Percentiles rank a stretch among this genome's conserved stretches.
These are phyloP conservation scores for Eremothecium coryli DNA, from an alignment of 1,139 yeast species.

Conservation along the genomic window DNA sequence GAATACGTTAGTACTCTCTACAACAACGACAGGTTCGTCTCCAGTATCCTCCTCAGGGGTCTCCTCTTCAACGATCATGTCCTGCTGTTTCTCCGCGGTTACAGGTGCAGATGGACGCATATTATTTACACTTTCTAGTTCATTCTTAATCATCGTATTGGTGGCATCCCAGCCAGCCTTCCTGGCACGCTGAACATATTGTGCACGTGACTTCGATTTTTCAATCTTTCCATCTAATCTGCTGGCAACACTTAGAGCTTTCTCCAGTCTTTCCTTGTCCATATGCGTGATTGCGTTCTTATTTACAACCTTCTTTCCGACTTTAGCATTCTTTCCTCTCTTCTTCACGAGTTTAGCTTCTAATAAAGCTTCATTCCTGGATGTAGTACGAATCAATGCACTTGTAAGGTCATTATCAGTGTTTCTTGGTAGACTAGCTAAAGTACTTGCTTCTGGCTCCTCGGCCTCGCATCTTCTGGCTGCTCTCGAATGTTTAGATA, in stretches of 20 bases:
- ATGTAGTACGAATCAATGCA: conserved; percentile 57
- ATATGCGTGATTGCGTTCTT: conserved; percentile 33
- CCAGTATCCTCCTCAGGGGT: conserved; percentile 8
- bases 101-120: background rate
- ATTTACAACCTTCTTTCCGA: conserved; percentile 32
- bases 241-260: conserved; percentile 47
- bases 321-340: conserved; percentile 29
- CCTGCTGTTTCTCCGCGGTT: conserved; percentile 20
- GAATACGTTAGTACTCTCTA: conserved; percentile 36
- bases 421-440: conserved; percentile 46
- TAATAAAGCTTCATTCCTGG: conserved; percentile 53
- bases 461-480: conserved; percentile 56
- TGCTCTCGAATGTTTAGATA: conserved; percentile 66
- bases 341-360: conserved; percentile 45
- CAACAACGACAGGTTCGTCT: conserved; percentile 13
- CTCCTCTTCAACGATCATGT: conserved; percentile 16
- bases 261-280: conserved; percentile 36
- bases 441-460: conserved; percentile 41
- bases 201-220: conserved; percentile 55
- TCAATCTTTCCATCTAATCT: conserved; percentile 52
- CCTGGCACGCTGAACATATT: conserved; percentile 50
- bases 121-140: conserved; percentile 16
- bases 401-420: conserved; percentile 51
- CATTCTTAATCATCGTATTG: conserved; percentile 39
- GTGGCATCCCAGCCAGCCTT: conserved; percentile 68